phyloP scores from a whole-genome alignment of 805 yeast species.

The Hanseniaspora nectarophila region DNA sequence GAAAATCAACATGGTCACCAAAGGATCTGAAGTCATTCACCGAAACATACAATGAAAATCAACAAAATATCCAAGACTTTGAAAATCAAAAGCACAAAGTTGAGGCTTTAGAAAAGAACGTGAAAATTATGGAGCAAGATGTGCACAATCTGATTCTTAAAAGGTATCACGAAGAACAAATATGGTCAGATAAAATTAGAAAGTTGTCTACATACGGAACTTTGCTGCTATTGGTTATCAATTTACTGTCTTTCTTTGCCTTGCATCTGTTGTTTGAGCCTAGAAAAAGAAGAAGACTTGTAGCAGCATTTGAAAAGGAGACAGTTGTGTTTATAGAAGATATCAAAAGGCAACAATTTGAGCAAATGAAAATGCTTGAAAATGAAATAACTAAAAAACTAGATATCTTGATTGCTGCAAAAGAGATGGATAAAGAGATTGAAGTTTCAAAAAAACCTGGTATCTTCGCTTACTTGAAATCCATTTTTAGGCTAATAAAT shows the following conservation, averaged over 20 bases:
- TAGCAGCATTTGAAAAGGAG: slow-evolving; percentile 70
- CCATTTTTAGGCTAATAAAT: no score
- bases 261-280: slow-evolving; percentile 90
- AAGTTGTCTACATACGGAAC: slow-evolving; percentile 97
- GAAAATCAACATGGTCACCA: slow-evolving; percentile 74
- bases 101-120: slow-evolving; percentile 43
- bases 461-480: background rate
- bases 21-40: slow-evolving; percentile 77
- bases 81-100: slow-evolving; percentile 37
- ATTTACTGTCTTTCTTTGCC: slow-evolving; percentile 60
- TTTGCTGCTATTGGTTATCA: slow-evolving; percentile 74
- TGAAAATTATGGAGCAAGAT: slow-evolving; percentile 58
- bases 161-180: slow-evolving; percentile 90
- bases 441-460: background rate
- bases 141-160: slow-evolving; percentile 68
- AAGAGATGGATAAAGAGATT: background rate
- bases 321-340: slow-evolving; percentile 46
- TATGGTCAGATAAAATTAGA: slow-evolving; percentile 94
- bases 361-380: slow-evolving; percentile 21
- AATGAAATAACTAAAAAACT: background rate
- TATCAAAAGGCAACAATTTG: slow-evolving; percentile 24
- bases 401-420: background rate
- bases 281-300: slow-evolving; percentile 75
- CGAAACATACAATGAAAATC: slow-evolving; percentile 66
- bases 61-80: slow-evolving; percentile 54